These are phyloP conservation scores for Hammondia hammondi DNA, from an alignment of 169 alveolate genomes.

Conservation along the genomic window DNA sequence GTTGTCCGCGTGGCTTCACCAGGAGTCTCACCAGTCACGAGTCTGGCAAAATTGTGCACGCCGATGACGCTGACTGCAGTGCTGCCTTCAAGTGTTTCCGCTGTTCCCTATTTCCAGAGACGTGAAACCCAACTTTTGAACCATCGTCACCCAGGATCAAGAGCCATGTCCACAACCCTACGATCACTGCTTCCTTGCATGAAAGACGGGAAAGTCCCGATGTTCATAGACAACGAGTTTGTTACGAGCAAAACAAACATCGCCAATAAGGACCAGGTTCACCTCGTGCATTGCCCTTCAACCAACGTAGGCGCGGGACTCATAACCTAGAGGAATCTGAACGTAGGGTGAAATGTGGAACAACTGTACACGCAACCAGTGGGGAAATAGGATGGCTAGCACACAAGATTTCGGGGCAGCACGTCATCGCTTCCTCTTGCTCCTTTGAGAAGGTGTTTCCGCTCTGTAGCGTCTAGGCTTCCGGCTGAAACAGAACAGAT, in stretches of 20 bases:
- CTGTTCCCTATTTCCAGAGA: neutral
- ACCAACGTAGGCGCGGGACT: conserved; percentile 20
- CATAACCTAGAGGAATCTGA: too few relatives aligned
- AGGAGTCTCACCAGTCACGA: neutral
- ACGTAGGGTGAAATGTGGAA: too few relatives aligned
- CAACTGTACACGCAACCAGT: too few relatives aligned
- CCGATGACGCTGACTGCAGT: neutral
- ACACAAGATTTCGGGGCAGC: too few relatives aligned
- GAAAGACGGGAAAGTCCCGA: conserved; percentile 52
- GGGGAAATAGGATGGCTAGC: too few relatives aligned
- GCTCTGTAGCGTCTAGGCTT: too few relatives aligned
- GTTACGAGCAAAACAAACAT: conserved; percentile 25
- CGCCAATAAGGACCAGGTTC: neutral
- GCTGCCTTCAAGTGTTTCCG: neutral
- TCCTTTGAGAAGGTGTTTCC: too few relatives aligned
- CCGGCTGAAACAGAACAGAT: too few relatives aligned
- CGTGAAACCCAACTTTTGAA: neutral
- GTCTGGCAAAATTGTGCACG: neutral
- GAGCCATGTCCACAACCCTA: neutral
- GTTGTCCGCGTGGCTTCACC: neutral
- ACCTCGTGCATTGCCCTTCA: conserved; percentile 28
- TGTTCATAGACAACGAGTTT: conserved; percentile 46
- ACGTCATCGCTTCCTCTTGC: too few relatives aligned
- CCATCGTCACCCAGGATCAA: neutral
- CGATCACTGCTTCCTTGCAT: neutral